These are phyloP conservation scores for Trichosporon faecale DNA, from an alignment of 1,284 basidiomycete genomes.

Conservation along the genomic window DNA sequence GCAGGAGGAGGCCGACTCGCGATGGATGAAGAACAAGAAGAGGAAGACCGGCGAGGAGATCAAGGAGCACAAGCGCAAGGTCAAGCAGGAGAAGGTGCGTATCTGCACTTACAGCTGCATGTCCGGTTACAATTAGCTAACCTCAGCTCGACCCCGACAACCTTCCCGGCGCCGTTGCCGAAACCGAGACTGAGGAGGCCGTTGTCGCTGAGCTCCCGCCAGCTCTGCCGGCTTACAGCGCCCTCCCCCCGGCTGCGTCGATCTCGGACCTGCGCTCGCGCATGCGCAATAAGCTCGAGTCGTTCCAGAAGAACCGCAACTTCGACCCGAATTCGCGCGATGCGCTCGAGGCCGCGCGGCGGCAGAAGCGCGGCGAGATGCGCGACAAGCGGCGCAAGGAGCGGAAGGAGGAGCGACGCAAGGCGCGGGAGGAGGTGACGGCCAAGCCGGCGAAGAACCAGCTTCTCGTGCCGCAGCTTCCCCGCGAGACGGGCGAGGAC, in stretches of 20 bases:
- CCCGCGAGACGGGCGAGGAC: conserved; percentile 51
- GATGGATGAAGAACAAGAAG: conserved; percentile 86
- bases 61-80: conserved; percentile 80
- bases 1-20: conserved; percentile 65
- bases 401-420: conserved; percentile 72
- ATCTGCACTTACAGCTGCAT: neutral
- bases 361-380: conserved; percentile 71
- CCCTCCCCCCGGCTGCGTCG: conserved; percentile 66
- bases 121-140: neutral
- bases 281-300: conserved; percentile 70
- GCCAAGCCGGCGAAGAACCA: conserved; percentile 58
- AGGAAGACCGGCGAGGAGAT: conserved; percentile 76
- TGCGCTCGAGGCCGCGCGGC: conserved; percentile 72
- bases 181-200: conserved; percentile 26
- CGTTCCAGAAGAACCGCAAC: conserved; percentile 58
- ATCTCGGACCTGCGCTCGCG: conserved; percentile 72
- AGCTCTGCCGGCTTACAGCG: conserved; percentile 48
- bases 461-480: conserved; percentile 60
- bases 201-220: conserved; percentile 21
- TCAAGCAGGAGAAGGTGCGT: conserved; percentile 74
- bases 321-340: conserved; percentile 58
- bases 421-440: conserved; percentile 54
- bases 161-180: conserved; percentile 47
- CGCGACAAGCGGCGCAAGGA: conserved; percentile 77
- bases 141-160: conserved; percentile 82